Percentiles rank a stretch among this genome's conserved stretches.
Conservation (phyloP, 495 filamentous ascomycete species). For the Penicillium desertorum region DNA sequence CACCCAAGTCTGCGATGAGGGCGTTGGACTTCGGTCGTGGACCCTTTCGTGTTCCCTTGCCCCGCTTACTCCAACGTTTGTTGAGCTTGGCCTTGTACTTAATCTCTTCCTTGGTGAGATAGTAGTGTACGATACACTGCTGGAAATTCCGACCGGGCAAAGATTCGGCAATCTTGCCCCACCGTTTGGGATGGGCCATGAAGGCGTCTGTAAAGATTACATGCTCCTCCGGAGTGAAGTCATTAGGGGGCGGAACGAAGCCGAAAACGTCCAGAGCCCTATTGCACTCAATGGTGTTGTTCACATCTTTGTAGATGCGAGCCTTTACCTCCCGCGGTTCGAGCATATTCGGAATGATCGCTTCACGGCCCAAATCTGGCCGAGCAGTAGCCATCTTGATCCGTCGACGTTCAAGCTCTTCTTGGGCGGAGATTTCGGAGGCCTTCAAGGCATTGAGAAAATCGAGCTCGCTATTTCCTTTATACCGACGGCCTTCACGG, state of each 20-base stretch:
- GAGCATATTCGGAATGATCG: slow-evolving; percentile 77
- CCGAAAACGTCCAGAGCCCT: slow-evolving; percentile 68
- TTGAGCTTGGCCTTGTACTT: slow-evolving; percentile 81
- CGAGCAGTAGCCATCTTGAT: slow-evolving; percentile 65
- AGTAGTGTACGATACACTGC: slow-evolving; percentile 93
- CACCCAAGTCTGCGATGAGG: slow-evolving; percentile 70
- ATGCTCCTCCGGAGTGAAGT: slow-evolving; percentile 80
- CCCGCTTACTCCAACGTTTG: slow-evolving; percentile 67
- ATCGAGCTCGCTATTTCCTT: slow-evolving; percentile 71
- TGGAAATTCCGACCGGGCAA: slow-evolving; percentile 72
- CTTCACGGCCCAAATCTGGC: slow-evolving; percentile 79
- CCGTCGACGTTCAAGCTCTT: slow-evolving; percentile 67
- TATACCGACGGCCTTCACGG: slow-evolving; percentile 60
- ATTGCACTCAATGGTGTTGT: slow-evolving; percentile 65
- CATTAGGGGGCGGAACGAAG: slow-evolving; percentile 72
- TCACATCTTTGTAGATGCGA: slow-evolving; percentile 65
- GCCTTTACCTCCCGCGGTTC: slow-evolving; percentile 49
- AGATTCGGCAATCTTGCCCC: slow-evolving; percentile 79
- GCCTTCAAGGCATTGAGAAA: slow-evolving; percentile 73
- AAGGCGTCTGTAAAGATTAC: slow-evolving; percentile 76
- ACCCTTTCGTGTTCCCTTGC: slow-evolving; percentile 51
- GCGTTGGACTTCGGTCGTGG: slow-evolving; percentile 70
- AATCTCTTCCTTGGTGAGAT: slow-evolving; percentile 82
- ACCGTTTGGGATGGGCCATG: slow-evolving; percentile 82
- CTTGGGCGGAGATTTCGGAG: slow-evolving; percentile 72